Conservation (phyloP, 495 filamentous ascomycete genomes). For the Thozetella sp. region DNA sequence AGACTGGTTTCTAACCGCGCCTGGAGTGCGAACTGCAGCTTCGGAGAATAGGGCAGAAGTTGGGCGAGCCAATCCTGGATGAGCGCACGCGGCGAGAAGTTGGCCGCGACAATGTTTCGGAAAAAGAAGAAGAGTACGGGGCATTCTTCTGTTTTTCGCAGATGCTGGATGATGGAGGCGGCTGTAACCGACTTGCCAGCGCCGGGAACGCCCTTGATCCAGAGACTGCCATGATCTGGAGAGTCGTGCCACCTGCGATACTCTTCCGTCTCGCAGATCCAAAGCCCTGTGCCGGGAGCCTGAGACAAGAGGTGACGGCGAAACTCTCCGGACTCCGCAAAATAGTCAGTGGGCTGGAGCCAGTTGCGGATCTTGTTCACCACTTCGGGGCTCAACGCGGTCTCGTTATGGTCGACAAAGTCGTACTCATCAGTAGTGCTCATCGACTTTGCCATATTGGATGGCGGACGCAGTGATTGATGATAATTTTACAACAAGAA, state of each 20-base stretch:
- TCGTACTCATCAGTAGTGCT: constrained; percentile 7
- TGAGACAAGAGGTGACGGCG: constrained; percentile 33
- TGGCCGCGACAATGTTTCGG: constrained; percentile 46
- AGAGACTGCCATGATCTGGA: constrained; percentile 30
- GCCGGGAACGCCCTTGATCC: constrained; percentile 47
- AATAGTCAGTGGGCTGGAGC: constrained; percentile 33
- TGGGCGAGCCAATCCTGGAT: constrained; percentile 44
- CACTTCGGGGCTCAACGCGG: constrained; percentile 8
- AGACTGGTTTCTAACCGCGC: constrained; percentile 11
- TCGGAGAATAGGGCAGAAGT: constrained; percentile 31
- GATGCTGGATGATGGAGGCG: constrained; percentile 27
- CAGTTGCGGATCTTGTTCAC: constrained; percentile 24
- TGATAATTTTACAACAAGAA: too few species aligned
- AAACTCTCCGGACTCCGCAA: constrained; percentile 17
- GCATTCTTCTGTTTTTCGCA: constrained; percentile 18
- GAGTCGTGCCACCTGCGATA: constrained; percentile 41
- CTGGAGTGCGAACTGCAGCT: constrained; percentile 27
- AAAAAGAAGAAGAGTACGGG: constrained; percentile 56
- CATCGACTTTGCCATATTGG: background rate
- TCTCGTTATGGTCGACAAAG: constrained; percentile 8
- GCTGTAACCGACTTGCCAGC: constrained; percentile 49
- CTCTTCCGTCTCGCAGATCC: constrained; percentile 32
- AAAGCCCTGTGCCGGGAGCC: constrained; percentile 41
- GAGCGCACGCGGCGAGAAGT: constrained; percentile 35
- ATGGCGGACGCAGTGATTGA: too few species aligned